Conservation (phyloP, 176 grass and related monocot species). For the Paspalum notatum region DNA sequence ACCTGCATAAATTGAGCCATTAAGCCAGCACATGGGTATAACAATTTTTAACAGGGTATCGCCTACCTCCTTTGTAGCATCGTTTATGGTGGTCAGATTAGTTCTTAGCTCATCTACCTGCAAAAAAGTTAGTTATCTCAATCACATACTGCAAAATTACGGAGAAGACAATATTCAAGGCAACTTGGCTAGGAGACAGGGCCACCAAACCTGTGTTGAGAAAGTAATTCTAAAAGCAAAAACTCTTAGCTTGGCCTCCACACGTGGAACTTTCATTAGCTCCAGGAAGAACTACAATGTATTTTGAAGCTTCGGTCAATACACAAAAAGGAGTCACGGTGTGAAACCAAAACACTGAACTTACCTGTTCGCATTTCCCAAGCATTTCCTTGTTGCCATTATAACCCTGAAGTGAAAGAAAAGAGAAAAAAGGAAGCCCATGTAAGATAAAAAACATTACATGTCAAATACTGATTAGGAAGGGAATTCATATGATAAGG, state of each 20-base stretch:
- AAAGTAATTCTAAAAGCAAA: constrained; percentile 98
- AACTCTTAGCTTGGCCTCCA: constrained; percentile 93
- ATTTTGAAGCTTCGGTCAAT: constrained; percentile 41
- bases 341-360: constrained; percentile 41
- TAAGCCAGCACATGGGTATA: constrained; percentile 25
- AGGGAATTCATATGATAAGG: constrained; percentile 22
- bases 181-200: neutral
- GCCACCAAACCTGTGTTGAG: constrained; percentile 70
- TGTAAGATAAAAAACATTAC: constrained; percentile 28
- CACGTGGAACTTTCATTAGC: constrained; percentile 96
- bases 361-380: constrained; percentile 97
- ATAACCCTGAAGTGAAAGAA: constrained; percentile 59
- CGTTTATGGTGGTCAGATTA: constrained; percentile 89
- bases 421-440: neutral
- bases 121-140: constrained; percentile 23
- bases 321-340: constrained; percentile 8
- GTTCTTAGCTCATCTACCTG: constrained; percentile 78
- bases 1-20: constrained; percentile 52
- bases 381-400: constrained; percentile 91
- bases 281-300: constrained; percentile 86
- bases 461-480: constrained; percentile 21
- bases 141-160: constrained; percentile 33
- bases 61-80: constrained; percentile 81
- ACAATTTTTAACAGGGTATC: neutral
- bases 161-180: constrained; percentile 20